Conservation (phyloP, 495 filamentous ascomycete genomes). For the Penicillium manginii region DNA sequence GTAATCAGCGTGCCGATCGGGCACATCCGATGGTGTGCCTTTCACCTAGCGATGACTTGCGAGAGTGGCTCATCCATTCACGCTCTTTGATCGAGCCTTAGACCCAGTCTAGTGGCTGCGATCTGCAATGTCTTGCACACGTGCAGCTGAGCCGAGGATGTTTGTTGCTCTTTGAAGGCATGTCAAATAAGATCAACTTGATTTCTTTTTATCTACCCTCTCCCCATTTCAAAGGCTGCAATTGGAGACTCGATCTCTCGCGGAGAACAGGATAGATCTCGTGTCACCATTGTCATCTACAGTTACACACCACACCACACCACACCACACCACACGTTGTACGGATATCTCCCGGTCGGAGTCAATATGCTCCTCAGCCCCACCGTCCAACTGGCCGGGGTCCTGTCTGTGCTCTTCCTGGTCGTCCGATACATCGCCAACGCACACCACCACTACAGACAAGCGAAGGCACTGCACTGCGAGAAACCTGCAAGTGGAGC, state of each 20-base stretch:
- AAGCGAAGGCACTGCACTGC: conserved; percentile 43
- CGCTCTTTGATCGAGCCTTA: conserved; percentile 10
- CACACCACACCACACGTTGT: not conserved
- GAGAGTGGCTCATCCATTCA: conserved; percentile 1
- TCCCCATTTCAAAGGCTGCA: not conserved
- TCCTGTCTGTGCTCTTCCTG: conserved; percentile 25
- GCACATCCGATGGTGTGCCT: conserved; percentile 1
- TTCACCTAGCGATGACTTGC: not conserved
- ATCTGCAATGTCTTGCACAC: conserved; percentile 21
- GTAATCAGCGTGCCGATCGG: not conserved
- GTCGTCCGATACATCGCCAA: conserved; percentile 31
- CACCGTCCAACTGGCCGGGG: conserved; percentile 21
- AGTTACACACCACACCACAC: not conserved
- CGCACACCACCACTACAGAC: conserved; percentile 31
- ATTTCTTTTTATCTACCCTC: not conserved
- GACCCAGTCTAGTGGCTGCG: conserved; percentile 34
- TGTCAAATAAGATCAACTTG: conserved; percentile 4
- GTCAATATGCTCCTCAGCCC: conserved; percentile 31
- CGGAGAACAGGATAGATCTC: not conserved
- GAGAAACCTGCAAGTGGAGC: conserved; percentile 26
- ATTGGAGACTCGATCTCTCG: not conserved
- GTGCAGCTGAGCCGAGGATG: conserved; percentile 24
- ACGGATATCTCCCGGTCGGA: conserved; percentile 7
- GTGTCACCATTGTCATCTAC: not conserved
- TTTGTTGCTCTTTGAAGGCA: not conserved